These are phyloP conservation scores for Aspergillus amoenus DNA, from an alignment of 2,329 filamentous ascomycete species.

Conservation along the genomic window DNA sequence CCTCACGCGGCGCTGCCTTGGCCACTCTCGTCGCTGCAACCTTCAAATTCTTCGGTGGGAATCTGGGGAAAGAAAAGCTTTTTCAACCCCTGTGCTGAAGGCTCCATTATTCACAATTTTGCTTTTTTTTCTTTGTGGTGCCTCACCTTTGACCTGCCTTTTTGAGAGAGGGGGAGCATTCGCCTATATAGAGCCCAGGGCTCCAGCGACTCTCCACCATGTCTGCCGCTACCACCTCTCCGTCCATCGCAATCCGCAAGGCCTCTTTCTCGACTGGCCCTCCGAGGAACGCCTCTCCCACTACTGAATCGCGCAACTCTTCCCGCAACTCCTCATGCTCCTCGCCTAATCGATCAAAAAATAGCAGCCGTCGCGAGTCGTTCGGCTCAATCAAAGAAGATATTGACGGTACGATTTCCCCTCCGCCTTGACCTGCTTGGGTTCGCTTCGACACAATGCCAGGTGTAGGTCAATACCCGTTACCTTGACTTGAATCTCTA, in stretches of 20 bases:
- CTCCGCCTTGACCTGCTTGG: neutral
- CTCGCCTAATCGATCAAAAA: slow-evolving; percentile 37
- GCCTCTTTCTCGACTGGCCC: slow-evolving; percentile 21
- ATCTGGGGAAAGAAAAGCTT: slow-evolving; percentile 33
- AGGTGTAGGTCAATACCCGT: neutral
- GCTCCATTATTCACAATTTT: slow-evolving; percentile 3
- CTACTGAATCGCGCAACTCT: slow-evolving; percentile 27
- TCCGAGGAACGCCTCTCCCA: slow-evolving; percentile 21
- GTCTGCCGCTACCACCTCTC: slow-evolving; percentile 27
- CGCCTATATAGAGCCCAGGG: slow-evolving; percentile 18
- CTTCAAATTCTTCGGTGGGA: slow-evolving; percentile 21
- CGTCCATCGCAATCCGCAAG: slow-evolving; percentile 25
- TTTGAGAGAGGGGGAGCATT: slow-evolving; percentile 16
- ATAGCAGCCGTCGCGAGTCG: slow-evolving; percentile 40
- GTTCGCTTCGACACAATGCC: neutral
- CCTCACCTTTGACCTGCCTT: slow-evolving; percentile 12
- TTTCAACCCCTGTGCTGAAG: slow-evolving; percentile 14
- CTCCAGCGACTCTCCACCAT: slow-evolving; percentile 24
- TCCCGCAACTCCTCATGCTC: slow-evolving; percentile 34
- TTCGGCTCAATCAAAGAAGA: slow-evolving; percentile 48
- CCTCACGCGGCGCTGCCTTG: slow-evolving; percentile 9
- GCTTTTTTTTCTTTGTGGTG: slow-evolving; percentile 10
- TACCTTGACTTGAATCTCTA: neutral
- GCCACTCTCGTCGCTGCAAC: slow-evolving; percentile 23
- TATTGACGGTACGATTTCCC: slow-evolving; percentile 35